A percentile compares a stretch with the other conserved stretches of the same genome.
These are phyloP conservation scores for Penicillium herquei DNA, from an alignment of 495 filamentous ascomycete species.

Conservation along the genomic window DNA sequence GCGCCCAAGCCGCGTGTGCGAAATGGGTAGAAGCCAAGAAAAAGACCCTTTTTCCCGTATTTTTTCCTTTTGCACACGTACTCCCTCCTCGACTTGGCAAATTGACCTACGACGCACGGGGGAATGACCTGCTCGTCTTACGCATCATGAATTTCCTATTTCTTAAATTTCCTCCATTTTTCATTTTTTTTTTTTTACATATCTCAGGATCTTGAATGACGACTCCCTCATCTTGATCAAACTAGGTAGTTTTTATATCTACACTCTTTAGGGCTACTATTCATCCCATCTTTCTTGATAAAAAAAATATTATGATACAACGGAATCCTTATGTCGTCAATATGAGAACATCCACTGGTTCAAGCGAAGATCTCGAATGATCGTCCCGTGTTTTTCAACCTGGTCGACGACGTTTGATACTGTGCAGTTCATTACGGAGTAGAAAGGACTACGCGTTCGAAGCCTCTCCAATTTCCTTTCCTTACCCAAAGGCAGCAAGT, in stretches of 20 bases:
- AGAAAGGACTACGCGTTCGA: slow-evolving; percentile 16
- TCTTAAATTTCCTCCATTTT: not conserved
- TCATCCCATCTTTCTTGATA: no score
- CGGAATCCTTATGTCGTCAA: slow-evolving; percentile 4
- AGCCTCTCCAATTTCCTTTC: slow-evolving; percentile 14
- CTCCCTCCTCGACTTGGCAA: slow-evolving; percentile 14
- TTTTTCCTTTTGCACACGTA: slow-evolving; percentile 25
- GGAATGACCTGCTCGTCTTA: slow-evolving; percentile 3
- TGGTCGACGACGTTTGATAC: not conserved
- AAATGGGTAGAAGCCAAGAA: slow-evolving; percentile 30
- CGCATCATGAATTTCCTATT: not conserved
- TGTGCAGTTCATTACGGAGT: no score
- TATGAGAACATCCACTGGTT: slow-evolving; percentile 5
- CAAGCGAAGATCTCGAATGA: slow-evolving; percentile 14
- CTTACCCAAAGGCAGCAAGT: not conserved
- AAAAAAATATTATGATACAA: no score
- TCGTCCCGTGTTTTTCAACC: slow-evolving; percentile 14
- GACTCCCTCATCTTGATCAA: not conserved
- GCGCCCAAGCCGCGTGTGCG: slow-evolving; percentile 47
- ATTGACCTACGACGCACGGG: slow-evolving; percentile 3
- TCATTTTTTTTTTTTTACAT: not conserved
- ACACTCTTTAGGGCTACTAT: not conserved
- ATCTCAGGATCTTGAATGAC: no score
- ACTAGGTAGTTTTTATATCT: no score
- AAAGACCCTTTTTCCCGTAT: slow-evolving; percentile 30